These are phyloP conservation scores for Stephanodiscus minutulus DNA, from an alignment of 108 stramenopile species.

Conservation along the genomic window DNA sequence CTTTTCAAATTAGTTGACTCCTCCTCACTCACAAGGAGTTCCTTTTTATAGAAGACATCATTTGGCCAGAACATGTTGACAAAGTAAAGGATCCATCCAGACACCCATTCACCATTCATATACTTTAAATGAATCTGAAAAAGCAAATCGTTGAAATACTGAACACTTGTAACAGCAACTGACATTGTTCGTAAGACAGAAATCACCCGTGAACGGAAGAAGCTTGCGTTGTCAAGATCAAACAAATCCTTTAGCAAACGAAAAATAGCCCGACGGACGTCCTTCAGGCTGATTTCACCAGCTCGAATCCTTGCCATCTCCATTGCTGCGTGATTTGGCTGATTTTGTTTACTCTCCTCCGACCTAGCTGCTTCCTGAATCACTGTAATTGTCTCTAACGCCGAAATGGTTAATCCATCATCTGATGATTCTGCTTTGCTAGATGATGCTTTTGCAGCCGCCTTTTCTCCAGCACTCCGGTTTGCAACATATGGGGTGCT, in stretches of 20 bases:
- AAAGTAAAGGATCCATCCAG: constrained; percentile 56
- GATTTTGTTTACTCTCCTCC: constrained; percentile 16
- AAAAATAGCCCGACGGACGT: constrained; percentile 74
- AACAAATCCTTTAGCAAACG: constrained; percentile 74
- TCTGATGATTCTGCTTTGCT: constrained; percentile 7
- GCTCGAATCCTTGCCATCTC: constrained; percentile 43
- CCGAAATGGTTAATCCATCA: constrained; percentile 5
- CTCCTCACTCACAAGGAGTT: constrained; percentile 46
- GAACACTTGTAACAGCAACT: constrained; percentile 68
- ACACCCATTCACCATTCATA: constrained; percentile 72
- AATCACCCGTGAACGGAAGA: constrained; percentile 79
- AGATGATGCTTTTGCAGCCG: neutral
- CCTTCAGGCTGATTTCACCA: constrained; percentile 66
- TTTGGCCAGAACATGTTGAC: constrained; percentile 86
- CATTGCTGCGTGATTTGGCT: constrained; percentile 30
- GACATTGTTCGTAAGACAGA: constrained; percentile 82
- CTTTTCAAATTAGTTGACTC: constrained; percentile 51
- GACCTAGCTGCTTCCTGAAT: neutral
- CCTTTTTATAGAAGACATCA: constrained; percentile 67
- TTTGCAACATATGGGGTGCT: constrained; percentile 1
- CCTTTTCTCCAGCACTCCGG: neutral
- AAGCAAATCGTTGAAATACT: constrained; percentile 74
- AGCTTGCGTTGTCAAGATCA: constrained; percentile 87
- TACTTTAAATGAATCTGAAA: constrained; percentile 67
- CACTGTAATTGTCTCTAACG: neutral